Conservation (phyloP, 139 green algal genomes). For the Coelastrella sp. region DNA sequence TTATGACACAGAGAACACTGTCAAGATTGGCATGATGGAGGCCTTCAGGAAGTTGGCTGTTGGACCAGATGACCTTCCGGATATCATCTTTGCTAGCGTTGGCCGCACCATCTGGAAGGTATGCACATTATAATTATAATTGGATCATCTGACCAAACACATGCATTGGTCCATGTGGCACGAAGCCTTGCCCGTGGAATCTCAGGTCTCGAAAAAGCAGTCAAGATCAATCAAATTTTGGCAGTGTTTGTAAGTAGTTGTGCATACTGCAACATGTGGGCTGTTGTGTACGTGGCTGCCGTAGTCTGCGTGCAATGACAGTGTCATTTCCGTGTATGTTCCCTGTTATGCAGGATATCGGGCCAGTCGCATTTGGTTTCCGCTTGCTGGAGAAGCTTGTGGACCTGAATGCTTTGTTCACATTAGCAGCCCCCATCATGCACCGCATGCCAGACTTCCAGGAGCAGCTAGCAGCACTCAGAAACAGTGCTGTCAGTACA, state of each 20-base stretch:
- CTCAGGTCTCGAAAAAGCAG: no score
- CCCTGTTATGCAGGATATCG: slow-evolving; percentile 26
- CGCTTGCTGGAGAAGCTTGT: slow-evolving; percentile 86
- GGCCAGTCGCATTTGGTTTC: slow-evolving; percentile 84
- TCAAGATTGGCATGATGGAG: slow-evolving; percentile 73
- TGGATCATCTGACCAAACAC: neutral
- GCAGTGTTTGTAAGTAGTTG: no score
- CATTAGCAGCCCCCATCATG: slow-evolving; percentile 36
- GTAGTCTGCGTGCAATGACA: no score
- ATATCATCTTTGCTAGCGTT: slow-evolving; percentile 83
- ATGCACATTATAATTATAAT: neutral
- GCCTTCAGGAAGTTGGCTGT: slow-evolving; percentile 95
- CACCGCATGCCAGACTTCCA: slow-evolving; percentile 53
- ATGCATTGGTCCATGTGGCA: no score
- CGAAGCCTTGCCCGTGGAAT: no score
- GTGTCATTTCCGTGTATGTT: no score
- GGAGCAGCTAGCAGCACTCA: slow-evolving; percentile 42
- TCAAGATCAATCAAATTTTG: no score
- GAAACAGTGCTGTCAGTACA: neutral
- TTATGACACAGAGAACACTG: slow-evolving; percentile 3
- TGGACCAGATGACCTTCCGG: slow-evolving; percentile 86
- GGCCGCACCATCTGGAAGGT: slow-evolving; percentile 88
- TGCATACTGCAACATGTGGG: neutral
- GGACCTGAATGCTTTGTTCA: slow-evolving; percentile 47
- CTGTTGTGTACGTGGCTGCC: neutral